Evolutionary conservation across 1,284 basidiomycete species (phyloP), one percentile per base, ranked within the genome.

Genomic region (Fomitopsis pinicola): DNA sequence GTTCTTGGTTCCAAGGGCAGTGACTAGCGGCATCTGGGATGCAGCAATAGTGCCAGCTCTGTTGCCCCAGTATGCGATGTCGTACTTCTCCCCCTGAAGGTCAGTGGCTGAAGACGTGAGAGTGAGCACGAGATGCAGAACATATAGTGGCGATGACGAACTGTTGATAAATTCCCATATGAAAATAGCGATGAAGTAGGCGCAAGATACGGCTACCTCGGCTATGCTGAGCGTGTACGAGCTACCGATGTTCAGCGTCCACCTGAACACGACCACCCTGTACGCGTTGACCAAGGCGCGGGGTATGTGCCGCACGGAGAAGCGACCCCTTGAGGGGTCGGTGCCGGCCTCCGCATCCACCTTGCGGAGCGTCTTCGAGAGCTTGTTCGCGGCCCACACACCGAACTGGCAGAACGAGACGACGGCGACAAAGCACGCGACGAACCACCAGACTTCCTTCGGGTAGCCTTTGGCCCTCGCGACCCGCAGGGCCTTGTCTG

Each of bases 1-100:
- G 69, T 90, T 87, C 70, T 84, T 85, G 55, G 83, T 84, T 0
- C 85, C 86, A 14, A 90, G 79, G 2, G 78, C 85, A 0, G 82
- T 79, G 65, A 89, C 78, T n/a, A 90, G 73, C 0, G 86, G 83
- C 1, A 87, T 68, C 68, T 90, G 88, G 19, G 78, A 77, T 1
- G 80, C 73, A 0, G 81, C 85, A 17, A 88, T 74, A 44, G 73
- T 69, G 0, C 77, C 83, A 1, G 83, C 80, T 40, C 83, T 77
- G 61, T 81, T 80, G 9, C 77, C 75, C 75, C 79, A 86, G 64
- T 77, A 79, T 5, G 59, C 66, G 1, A 77, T 65, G 59, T 80
- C 76, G 5, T 75, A 67, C 26, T 74, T 75, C 2, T 72, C 35
- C 0, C 78, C 78, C 10, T 67, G 62, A 0, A 73, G 46, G 2